phyloP scores from a whole-genome alignment of 2,329 filamentous ascomycete genomes.

The Daldinia sp. region DNA sequence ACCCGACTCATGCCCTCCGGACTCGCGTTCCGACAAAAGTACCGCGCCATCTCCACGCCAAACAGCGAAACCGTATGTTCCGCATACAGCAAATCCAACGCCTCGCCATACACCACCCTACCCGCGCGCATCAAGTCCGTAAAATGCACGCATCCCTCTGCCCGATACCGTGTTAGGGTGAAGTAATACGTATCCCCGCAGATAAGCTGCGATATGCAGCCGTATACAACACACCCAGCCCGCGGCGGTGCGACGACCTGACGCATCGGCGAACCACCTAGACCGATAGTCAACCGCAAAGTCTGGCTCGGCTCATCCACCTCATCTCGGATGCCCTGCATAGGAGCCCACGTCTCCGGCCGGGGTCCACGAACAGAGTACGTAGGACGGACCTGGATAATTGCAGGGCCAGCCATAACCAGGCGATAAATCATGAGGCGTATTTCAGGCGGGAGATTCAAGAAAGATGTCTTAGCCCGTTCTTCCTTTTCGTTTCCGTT shows the following conservation, averaged over 20 bases:
- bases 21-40: slow-evolving; percentile 35
- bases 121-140: slow-evolving; percentile 31
- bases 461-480: slow-evolving; percentile 14
- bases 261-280: slow-evolving; percentile 17
- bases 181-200: slow-evolving; percentile 18
- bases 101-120: slow-evolving; percentile 25
- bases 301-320: slow-evolving; percentile 21
- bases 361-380: slow-evolving; percentile 18
- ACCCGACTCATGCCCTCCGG: slow-evolving; percentile 31
- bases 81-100: slow-evolving; percentile 29
- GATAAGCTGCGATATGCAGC: slow-evolving; percentile 11
- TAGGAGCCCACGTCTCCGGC: slow-evolving; percentile 6
- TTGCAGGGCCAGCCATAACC: neutral
- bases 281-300: slow-evolving; percentile 14
- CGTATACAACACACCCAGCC: slow-evolving; percentile 11
- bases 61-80: slow-evolving; percentile 34
- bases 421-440: slow-evolving; percentile 30
- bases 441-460: slow-evolving; percentile 28
- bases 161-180: neutral
- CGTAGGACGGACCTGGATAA: slow-evolving; percentile 11
- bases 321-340: slow-evolving; percentile 28
- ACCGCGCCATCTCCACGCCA: slow-evolving; percentile 31
- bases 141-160: neutral
- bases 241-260: slow-evolving; percentile 16
- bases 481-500: too few species aligned